Evolutionary conservation across 1,139 yeast genomes (phyloP).

Genomic region (Groenewaldozyma auringiensis): DNA sequence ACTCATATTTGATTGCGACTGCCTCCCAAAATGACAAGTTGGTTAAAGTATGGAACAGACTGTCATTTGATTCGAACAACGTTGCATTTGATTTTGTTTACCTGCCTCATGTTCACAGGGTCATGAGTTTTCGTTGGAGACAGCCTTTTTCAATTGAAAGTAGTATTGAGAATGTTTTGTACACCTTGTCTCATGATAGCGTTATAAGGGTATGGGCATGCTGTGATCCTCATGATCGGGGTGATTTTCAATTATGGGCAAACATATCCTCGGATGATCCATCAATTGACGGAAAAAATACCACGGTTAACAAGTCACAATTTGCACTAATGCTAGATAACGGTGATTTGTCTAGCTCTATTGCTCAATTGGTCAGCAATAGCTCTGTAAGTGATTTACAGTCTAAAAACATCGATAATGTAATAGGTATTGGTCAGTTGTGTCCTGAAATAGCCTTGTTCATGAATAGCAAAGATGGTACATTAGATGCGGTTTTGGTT

Average conservation of each 20-base stretch:
- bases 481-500: conserved; percentile 42
- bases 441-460: conserved; percentile 47
- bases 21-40: conserved; percentile 53
- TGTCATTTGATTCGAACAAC: conserved; percentile 58
- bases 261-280: conserved; percentile 33
- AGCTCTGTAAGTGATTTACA: conserved; percentile 2
- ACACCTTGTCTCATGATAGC: conserved; percentile 51
- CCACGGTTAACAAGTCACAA: conserved; percentile 17
- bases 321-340: conserved; percentile 53
- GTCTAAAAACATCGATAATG: neutral
- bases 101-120: conserved; percentile 54
- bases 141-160: conserved; percentile 21
- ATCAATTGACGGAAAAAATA: conserved; percentile 7
- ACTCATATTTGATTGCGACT: conserved; percentile 59
- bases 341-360: conserved; percentile 38
- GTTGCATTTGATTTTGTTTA: conserved; percentile 66
- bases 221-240: conserved; percentile 38
- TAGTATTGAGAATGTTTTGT: conserved; percentile 39
- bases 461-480: conserved; percentile 39
- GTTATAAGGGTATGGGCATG: conserved; percentile 67
- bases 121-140: conserved; percentile 37
- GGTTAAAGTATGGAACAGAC: conserved; percentile 73
- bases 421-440: conserved; percentile 11
- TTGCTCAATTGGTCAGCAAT: conserved; percentile 27
- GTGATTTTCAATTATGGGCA: conserved; percentile 56